Base-by-base conservation (phyloP, 805 yeast genomes). In the Starmera quercuum region DNA sequence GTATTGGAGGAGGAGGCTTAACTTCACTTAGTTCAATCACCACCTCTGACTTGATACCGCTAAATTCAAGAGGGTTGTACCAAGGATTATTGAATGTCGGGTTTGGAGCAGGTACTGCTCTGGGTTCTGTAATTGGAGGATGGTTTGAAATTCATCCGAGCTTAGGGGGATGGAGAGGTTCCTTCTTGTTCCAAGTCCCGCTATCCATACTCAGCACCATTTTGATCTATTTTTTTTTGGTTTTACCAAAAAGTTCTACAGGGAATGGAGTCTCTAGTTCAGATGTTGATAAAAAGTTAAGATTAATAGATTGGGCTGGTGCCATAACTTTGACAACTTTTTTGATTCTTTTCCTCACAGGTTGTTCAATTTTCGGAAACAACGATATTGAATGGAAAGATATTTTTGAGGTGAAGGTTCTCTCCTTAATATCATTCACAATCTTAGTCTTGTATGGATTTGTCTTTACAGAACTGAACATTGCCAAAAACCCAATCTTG, bases 1-100 rank as follows among this genome's bases (percentile, higher is more conserved):
- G 97, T 12, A 70, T 83, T 33, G 96, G 96, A 10, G 96, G 95
- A n/a, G 92, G 95, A 7, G 96, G 96, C 1, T 66, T 86, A 48
- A 74, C 83, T 11, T 65, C 86, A 0, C 59, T 85, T 45, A 70
- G 83, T 7, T 75, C 90, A 2, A 83, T 87, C 35, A 71, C 90
- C 1, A 68, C 83, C 44, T 75, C 84, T 13, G 96, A 87, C 55
- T 59, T 86, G 32, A 78, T 86, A 8, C 82, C 95, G 0, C 64
- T 81, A 40, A 66, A 92, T 35, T 74, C 79, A 27, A 66, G 96
- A 38, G 95, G 94, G 2, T 54, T 83, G 20, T 84, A 74, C 54
- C 96, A 87, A 52, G 96, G 96, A 1, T 53, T 83, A 33, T 82
- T 82, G 24, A 86, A 86, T 53, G 64, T 86, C 14, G 75, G 75